phyloP scores from a whole-genome alignment of 2,329 filamentous ascomycete species.

The Fusarium sp. region DNA sequence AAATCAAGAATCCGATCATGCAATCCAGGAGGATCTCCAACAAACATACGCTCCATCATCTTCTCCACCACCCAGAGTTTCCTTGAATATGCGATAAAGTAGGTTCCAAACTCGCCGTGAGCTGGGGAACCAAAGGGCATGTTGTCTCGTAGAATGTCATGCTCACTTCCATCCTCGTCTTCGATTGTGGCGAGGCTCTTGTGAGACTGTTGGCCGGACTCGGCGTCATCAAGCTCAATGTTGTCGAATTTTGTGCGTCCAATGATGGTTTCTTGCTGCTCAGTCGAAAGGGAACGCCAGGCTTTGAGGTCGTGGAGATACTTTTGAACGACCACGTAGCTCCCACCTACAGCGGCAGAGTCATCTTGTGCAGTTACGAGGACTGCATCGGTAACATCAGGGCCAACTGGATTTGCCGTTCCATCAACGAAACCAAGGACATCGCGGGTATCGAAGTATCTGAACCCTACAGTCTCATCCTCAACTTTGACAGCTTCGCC shows the following conservation, averaged over 20 bases:
- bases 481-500: slow-evolving; percentile 60
- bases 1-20: slow-evolving; percentile 69
- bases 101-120: slow-evolving; percentile 65
- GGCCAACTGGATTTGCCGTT: slow-evolving; percentile 68
- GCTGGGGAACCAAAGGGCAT: slow-evolving; percentile 71
- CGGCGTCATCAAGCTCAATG: slow-evolving; percentile 65
- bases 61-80: slow-evolving; percentile 68
- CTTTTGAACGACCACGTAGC: slow-evolving; percentile 71
- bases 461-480: slow-evolving; percentile 68
- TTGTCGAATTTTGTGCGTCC: slow-evolving; percentile 70
- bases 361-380: slow-evolving; percentile 59
- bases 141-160: slow-evolving; percentile 68
- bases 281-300: slow-evolving; percentile 60
- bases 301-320: slow-evolving; percentile 65
- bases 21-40: slow-evolving; percentile 64
- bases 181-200: slow-evolving; percentile 67
- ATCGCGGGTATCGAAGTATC: slow-evolving; percentile 70
- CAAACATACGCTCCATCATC: slow-evolving; percentile 70
- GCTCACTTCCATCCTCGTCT: slow-evolving; percentile 62
- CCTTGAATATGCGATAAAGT: slow-evolving; percentile 68
- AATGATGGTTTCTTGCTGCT: slow-evolving; percentile 67
- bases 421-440: slow-evolving; percentile 71
- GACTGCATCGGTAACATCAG: slow-evolving; percentile 56
- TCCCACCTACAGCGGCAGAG: slow-evolving; percentile 57
- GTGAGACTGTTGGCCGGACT: slow-evolving; percentile 60